Percentiles rank a stretch among this genome's conserved stretches.
These are phyloP conservation scores for Cytospora chrysosperma DNA, from an alignment of 2,329 filamentous ascomycete species.

Conservation along the genomic window DNA sequence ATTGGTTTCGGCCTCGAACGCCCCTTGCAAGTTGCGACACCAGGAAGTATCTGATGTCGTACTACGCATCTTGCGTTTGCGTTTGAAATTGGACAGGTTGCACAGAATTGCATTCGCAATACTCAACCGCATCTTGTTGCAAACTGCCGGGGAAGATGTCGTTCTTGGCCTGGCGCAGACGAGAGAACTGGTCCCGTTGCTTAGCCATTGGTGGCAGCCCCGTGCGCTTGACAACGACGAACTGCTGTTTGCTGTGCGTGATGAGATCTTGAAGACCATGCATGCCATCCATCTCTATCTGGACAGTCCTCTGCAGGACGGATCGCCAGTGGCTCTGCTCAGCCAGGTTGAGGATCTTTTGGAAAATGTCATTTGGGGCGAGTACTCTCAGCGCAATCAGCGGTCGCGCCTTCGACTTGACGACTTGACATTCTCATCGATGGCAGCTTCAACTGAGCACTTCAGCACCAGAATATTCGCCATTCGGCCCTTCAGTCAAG, in stretches of 20 bases:
- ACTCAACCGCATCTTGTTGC: constrained; percentile 69
- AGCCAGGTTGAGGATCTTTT: constrained; percentile 62
- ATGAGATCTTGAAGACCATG: constrained; percentile 75
- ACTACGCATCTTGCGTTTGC: constrained; percentile 57
- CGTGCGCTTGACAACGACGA: constrained; percentile 62
- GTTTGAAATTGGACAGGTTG: constrained; percentile 38
- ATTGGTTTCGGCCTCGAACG: constrained; percentile 65
- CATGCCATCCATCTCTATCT: constrained; percentile 65
- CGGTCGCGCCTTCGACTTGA: constrained; percentile 74
- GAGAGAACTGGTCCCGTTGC: constrained; percentile 64
- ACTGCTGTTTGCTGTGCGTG: constrained; percentile 62
- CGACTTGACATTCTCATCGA: constrained; percentile 62
- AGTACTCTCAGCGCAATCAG: constrained; percentile 72
- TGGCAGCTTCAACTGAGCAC: constrained; percentile 42
- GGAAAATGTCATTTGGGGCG: constrained; percentile 70
- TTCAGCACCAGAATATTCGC: constrained; percentile 52
- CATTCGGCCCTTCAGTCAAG: constrained; percentile 51
- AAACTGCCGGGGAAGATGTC: constrained; percentile 67
- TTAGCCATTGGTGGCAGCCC: constrained; percentile 76
- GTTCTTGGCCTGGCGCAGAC: constrained; percentile 60
- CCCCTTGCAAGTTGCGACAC: constrained; percentile 59
- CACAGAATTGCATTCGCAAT: constrained; percentile 74
- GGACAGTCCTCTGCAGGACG: constrained; percentile 52
- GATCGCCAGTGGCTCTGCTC: constrained; percentile 39
- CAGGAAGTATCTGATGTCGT: constrained; percentile 56